Evolutionary conservation across 805 yeast species (phyloP), one percentile per base, ranked within the genome.

Genomic region (Lipomyces japonicus): DNA sequence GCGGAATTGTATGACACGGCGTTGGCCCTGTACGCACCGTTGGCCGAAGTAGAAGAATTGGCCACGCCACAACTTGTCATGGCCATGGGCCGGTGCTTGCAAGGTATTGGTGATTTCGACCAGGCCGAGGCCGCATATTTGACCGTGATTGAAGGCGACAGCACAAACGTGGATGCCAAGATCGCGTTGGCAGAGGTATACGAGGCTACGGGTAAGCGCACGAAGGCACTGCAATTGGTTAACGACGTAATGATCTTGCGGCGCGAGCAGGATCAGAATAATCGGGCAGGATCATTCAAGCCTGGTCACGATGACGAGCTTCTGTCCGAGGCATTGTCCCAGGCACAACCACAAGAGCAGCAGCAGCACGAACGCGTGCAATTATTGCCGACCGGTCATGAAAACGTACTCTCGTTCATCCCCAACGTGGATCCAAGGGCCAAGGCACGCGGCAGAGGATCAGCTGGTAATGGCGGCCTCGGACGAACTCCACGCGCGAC

Each of bases 111-210:
- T 19, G 82, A 84, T 46, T 86, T 78, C 59, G 73, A 69, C 23
- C 76, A 77, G 43, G 95, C 95, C 0, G 79, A 76, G 58, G 71
- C 70, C 26, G 80, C 81, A 1, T 84, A 79, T 62, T 69, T 70
- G 41, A 68, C 76, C 12, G 75, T 85, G 2, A 64, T 84, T 19
- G 70, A 70, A n/a, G 25, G 42, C 34, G 57, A 69, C 23, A 59
- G 55, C 5, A 73, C 74, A 7, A 81, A 87, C 59, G 68, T 85
- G 28, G 95, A 89, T 53, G 78, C 82, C 9, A 80, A 84, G 60
- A 74, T 90, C 25, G 82, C 86, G 0, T 71, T 93, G 23, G 95
- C 93, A 0, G 97, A 93, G 68, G 79, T 88, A 1, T 78, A 81
- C 52, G 86, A 82, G 25, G 63, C 66, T 1, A 63, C 64, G 2